A percentile compares a stretch with the other conserved stretches of the same genome.
These are phyloP conservation scores for Lentinula sp. DNA, from an alignment of 768 basidiomycete genomes.

Conservation along the genomic window DNA sequence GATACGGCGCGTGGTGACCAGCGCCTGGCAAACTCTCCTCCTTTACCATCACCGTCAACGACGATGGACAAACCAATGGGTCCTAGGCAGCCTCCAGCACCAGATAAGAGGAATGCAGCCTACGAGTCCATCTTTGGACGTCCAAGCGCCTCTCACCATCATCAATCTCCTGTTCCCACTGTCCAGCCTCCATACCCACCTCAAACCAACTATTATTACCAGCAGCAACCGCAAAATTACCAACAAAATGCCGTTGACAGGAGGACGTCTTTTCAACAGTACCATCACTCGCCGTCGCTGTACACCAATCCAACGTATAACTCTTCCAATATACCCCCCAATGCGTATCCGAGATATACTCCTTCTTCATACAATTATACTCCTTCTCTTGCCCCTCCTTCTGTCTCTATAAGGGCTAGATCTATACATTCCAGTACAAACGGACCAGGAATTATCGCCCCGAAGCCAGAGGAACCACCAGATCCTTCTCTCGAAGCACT, in stretches of 20 bases:
- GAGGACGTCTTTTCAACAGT: conserved; percentile 30
- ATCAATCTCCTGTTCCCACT: conserved; percentile 19
- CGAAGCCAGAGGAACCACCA: conserved; percentile 43
- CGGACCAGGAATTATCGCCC: conserved; percentile 36
- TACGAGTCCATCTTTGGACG: conserved; percentile 88
- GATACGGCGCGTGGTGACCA: conserved; percentile 1
- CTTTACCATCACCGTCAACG: conserved; percentile 2
- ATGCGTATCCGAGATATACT: conserved; percentile 9
- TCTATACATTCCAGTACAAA: conserved; percentile 41
- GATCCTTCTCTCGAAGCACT: conserved; percentile 37
- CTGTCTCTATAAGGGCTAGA: conserved; percentile 38
- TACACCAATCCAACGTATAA: conserved; percentile 16
- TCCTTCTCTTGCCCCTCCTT: conserved; percentile 32
- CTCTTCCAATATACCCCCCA: conserved; percentile 22
- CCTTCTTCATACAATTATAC: conserved; percentile 10
- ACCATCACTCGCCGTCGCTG: conserved; percentile 17
- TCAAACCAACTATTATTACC: conserved; percentile 19
- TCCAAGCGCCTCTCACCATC: conserved; percentile 54
- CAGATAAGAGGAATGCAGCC: conserved; percentile 73
- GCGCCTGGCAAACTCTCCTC: conserved; percentile 1
- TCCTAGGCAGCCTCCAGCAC: conserved; percentile 38
- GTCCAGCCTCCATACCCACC: conserved; percentile 10
- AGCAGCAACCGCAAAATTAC: conserved; percentile 24
- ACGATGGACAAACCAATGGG: conserved; percentile 53
- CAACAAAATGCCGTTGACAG: conserved; percentile 34